Conservation (phyloP, 2,329 filamentous ascomycete species). For the Fusarium fracticaudum region DNA sequence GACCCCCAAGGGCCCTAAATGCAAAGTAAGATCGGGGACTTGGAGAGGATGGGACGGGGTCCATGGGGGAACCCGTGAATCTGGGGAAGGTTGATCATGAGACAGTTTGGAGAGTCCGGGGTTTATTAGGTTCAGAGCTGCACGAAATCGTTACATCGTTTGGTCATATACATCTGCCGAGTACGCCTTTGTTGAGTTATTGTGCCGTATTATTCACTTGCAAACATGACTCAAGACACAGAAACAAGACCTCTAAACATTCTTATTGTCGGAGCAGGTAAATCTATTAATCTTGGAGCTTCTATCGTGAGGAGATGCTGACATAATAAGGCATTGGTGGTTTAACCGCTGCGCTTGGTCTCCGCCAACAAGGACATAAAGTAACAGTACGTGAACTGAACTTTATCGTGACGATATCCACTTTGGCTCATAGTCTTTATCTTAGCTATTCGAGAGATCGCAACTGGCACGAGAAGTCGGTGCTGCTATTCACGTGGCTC, state of each 20-base stretch:
- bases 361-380: conserved; percentile 59
- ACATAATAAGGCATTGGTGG: conserved; percentile 55
- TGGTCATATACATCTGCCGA: background rate
- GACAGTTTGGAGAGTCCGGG: background rate
- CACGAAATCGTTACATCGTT: background rate
- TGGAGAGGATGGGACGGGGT: background rate
- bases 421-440: conserved; percentile 42
- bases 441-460: conserved; percentile 66
- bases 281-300: background rate
- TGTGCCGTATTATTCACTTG: background rate
- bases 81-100: background rate
- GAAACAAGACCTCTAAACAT: conserved; percentile 17
- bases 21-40: background rate
- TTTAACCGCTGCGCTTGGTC: conserved; percentile 57
- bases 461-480: conserved; percentile 65
- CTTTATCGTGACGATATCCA: background rate
- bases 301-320: background rate
- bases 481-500: conserved; percentile 69
- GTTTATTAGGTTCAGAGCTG: background rate
- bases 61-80: background rate
- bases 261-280: conserved; percentile 38
- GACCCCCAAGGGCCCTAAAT: background rate
- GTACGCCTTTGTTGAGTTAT: fast-evolving
- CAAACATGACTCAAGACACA: conserved; percentile 4
- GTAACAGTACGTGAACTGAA: conserved; percentile 49